Evolutionary conservation across 2,329 filamentous ascomycete species (phyloP), one percentile per base, ranked within the genome.

Genomic region (Trichoderma cornu-damae): DNA sequence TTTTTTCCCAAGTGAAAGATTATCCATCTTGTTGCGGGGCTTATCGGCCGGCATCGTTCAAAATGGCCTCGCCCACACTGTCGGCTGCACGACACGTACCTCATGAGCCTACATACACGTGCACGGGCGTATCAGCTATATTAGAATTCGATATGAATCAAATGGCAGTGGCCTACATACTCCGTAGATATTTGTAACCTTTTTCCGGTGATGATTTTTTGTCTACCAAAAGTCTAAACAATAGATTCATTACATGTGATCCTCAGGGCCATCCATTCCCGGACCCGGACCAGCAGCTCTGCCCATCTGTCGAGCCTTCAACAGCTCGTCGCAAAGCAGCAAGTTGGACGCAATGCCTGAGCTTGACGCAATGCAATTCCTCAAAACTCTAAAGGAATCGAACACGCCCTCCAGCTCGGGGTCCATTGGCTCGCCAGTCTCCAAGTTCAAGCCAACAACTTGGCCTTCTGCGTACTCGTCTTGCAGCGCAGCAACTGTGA

Each of bases 231-330:
- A 63, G 62, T 68, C 67, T 72, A 70, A 62, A 42, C 37, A 61
- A 68, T 67, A 62, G 68, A 68, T 67, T 66, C 66, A 69, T 66
- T 77, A 79, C 75, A 77, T 72, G 70, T 75, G 76, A 69, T 80
- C 73, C 66, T 80, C 77, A 40, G 79, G 78, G 14, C 80, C 83
- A 64, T 86, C 84, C 80, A 85, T 85, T 59, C 82, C 83, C 3
- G 83, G 82, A 6, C 84, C 84, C 2, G 84, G 84, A 20, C 82
- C 82, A 37, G 75, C 79, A 73, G 78, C 74, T 68, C 84, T 78
- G 48, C 82, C 87, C 94, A 99, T 99, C 78, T 99, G 93, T 71
- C 94, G 83, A 61, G 94, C 94, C 81, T 99, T 99, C 67, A 99
- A 79, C 78, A 99, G 82, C 80, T 99, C 94, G 69, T 99, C 94